These are phyloP conservation scores for Nicotiana obtusifolia DNA, from an alignment of 257 asterid species.

Conservation along the genomic window DNA sequence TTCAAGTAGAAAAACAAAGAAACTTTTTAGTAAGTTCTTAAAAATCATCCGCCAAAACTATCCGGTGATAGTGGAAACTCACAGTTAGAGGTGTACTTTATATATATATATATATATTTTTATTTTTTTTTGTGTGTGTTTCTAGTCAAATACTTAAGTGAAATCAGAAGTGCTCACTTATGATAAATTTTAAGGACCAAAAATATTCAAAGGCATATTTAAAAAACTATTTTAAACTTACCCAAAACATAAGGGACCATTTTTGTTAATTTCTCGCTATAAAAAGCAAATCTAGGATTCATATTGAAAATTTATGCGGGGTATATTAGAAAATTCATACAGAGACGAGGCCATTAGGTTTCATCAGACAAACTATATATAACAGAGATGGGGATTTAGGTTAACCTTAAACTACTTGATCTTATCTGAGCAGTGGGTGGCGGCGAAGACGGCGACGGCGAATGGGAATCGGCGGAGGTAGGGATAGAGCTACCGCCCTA, in stretches of 20 bases:
- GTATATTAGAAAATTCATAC: neutral
- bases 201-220: no score
- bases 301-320: neutral
- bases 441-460: conserved; percentile 10
- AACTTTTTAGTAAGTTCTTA: no score
- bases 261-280: neutral
- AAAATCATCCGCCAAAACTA: no score
- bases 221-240: neutral
- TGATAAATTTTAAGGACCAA: no score
- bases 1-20: no score
- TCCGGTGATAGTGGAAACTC: no score
- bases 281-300: no score
- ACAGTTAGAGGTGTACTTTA: no score
- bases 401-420: conserved; percentile 40
- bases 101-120: no score
- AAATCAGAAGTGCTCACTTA: no score
- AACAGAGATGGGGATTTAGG: neutral
- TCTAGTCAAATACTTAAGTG: no score
- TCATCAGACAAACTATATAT: neutral
- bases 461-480: neutral
- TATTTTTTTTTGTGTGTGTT: no score
- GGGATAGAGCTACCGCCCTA: conserved; percentile 31
- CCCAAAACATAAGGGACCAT: neutral
- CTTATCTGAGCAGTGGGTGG: conserved; percentile 64
- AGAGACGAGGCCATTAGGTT: neutral